Percentiles rank a stretch among this genome's conserved stretches.
Conservation (phyloP, 2,329 filamentous ascomycete genomes). For the Incumbomyces delicatus region DNA sequence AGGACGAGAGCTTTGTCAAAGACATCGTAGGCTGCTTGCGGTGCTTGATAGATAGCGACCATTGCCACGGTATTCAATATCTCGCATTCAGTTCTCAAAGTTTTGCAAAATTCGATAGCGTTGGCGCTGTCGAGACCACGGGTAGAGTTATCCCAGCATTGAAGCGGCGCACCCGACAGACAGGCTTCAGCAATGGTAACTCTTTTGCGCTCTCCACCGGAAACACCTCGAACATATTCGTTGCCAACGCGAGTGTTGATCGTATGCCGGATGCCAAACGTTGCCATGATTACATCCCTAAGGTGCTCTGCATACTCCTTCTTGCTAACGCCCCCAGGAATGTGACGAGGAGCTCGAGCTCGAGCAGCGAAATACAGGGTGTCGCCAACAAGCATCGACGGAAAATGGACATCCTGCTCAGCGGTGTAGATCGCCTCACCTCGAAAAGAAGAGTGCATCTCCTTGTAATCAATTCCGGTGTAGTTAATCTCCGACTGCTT, state of each 20-base stretch:
- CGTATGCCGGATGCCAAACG: constrained; percentile 43
- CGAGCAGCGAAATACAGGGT: constrained; percentile 49
- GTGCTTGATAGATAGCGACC: constrained; percentile 51
- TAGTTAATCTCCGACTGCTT: constrained; percentile 66
- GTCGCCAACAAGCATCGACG: constrained; percentile 58
- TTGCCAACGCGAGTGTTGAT: constrained; percentile 41
- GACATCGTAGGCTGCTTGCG: constrained; percentile 44
- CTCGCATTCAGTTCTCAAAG: constrained; percentile 42
- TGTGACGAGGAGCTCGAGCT: constrained; percentile 37
- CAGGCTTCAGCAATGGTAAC: constrained; percentile 48
- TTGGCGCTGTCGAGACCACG: constrained; percentile 47
- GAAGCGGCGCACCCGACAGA: constrained; percentile 36
- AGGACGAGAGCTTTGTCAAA: constrained; percentile 69
- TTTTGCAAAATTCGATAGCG: constrained; percentile 49
- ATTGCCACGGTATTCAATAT: constrained; percentile 41
- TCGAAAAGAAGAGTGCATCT: constrained; percentile 66
- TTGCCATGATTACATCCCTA: constrained; percentile 38
- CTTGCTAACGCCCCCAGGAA: constrained; percentile 31
- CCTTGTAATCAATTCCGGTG: constrained; percentile 58
- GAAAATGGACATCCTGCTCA: constrained; percentile 75
- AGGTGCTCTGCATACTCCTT: constrained; percentile 36
- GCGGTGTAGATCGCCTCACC: constrained; percentile 78
- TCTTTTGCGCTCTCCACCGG: constrained; percentile 52
- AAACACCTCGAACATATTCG: constrained; percentile 52
- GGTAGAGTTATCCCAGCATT: constrained; percentile 40